Evolutionary conservation across 164 flowering plant genomes (phyloP), one percentile per base, ranked within the genome.

Genomic region (Berberis thunbergii): DNA sequence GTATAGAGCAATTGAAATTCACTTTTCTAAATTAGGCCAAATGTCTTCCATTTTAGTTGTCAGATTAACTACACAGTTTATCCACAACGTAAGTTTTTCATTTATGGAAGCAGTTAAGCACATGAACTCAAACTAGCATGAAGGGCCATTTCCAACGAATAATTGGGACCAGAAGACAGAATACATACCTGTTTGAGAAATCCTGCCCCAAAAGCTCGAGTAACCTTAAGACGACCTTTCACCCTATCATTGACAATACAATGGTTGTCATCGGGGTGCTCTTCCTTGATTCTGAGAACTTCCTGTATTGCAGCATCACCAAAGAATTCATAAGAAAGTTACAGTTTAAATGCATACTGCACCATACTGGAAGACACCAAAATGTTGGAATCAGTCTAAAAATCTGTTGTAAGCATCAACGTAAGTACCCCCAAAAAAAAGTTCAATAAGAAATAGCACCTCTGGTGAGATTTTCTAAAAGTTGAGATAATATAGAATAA

Each of bases 151-250:
- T 54, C 5, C n/a, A 54, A 54, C 10, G 38, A 43, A 59, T 2
- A 9, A 5, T 38, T 26, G 13, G 43, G 5, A 40, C 4, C 3
- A 9, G 45, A 12, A 42, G 13, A 9, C 12, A 44, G 13, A 41
- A 38, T 3, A 62, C 70, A 57, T 60, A 91, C 99, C 97, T 87
- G 84, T 75, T 94, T 94, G 53, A 94, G 85, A 76, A 83, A 94
- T 59, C 99, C 99, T 54, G 97, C 99, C 50, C 99, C 97, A 85
- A 94, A 94, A 44, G 97, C 99, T 63, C 99, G 80, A 41, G 99
- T 94, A 49, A 94, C 99, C 78, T 89, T 89, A 41, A 95, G 87
- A 48, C 97, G 97, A 13, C 99, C 99, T 79, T 95, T 95, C 52
- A 95, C 97, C 74, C 97, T 86, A 67, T 91, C 99, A 76, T 95